Evolutionary conservation across 2,329 filamentous ascomycete species (phyloP).

Genomic region (Fusarium citri): DNA sequence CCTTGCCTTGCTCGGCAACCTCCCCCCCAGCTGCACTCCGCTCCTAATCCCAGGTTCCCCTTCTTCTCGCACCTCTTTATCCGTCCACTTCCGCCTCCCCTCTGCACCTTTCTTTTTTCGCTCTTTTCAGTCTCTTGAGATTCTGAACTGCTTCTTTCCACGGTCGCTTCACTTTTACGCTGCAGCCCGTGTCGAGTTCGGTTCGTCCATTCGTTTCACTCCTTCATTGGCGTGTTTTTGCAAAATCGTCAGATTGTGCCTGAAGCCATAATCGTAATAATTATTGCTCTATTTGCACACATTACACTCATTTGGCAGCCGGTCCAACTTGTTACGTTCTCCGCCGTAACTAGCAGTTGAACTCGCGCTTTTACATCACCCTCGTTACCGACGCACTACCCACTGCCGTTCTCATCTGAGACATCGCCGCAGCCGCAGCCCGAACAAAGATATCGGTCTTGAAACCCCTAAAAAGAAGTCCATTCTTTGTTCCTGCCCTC

Average conservation of each 20-base stretch:
- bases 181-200: conserved; percentile 38
- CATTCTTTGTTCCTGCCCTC: conserved; percentile 46
- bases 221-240: conserved; percentile 41
- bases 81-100: conserved; percentile 22
- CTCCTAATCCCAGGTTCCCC: conserved; percentile 16
- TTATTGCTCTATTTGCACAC: conserved; percentile 30
- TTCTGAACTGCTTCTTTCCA: conserved; percentile 39
- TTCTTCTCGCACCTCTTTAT: conserved; percentile 31
- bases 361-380: conserved; percentile 17
- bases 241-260: conserved; percentile 35
- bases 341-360: conserved; percentile 23
- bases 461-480: conserved; percentile 37
- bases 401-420: conserved; percentile 34
- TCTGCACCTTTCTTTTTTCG: conserved; percentile 25
- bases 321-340: conserved; percentile 40
- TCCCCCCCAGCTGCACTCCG: conserved; percentile 12
- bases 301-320: conserved; percentile 42
- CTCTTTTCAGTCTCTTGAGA: conserved; percentile 24
- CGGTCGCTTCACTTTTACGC: conserved; percentile 36
- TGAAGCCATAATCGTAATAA: conserved; percentile 12
- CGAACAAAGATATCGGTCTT: conserved; percentile 37
- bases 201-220: conserved; percentile 48
- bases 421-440: conserved; percentile 40
- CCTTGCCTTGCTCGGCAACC: conserved; percentile 22
- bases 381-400: conserved; percentile 16